phyloP scores from a whole-genome alignment of 2,329 filamentous ascomycete genomes.

The Dryadomyces quercivorus region DNA sequence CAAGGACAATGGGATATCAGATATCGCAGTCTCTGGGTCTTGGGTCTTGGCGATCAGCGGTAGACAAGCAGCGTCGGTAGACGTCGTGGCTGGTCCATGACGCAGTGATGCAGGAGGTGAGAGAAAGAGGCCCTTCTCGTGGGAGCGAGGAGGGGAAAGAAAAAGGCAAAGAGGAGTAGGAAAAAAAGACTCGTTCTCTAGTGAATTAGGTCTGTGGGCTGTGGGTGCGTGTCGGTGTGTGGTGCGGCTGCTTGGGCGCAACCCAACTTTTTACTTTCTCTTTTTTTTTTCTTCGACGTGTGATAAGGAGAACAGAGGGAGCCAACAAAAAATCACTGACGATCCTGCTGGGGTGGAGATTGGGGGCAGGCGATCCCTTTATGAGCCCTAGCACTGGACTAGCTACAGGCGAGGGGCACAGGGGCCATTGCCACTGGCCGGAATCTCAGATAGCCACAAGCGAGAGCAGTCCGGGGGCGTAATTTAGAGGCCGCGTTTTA shows the following conservation, averaged over 20 bases:
- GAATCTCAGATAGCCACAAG: background rate
- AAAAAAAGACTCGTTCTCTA: background rate
- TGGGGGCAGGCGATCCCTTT: background rate
- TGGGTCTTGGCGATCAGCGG: background rate
- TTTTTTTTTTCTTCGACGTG: background rate
- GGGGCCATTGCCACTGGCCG: background rate
- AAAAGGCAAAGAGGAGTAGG: background rate
- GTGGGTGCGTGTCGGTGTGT: background rate
- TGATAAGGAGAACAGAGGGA: background rate
- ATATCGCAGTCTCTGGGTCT: background rate
- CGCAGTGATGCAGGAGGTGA: background rate
- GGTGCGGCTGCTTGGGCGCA: background rate
- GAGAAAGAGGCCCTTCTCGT: background rate
- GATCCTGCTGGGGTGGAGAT: background rate
- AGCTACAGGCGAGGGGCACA: background rate
- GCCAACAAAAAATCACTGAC: background rate
- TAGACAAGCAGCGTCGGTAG: background rate
- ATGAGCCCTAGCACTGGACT: no score
- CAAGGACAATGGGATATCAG: no score
- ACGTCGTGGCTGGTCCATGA: constrained; percentile 1
- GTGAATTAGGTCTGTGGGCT: no score
- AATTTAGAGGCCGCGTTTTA: background rate
- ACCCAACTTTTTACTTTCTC: background rate
- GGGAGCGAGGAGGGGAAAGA: background rate
- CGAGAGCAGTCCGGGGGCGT: background rate